Evolutionary conservation across 106 monocot genomes (phyloP).

Genomic region (Dioscorea zingiberensis): DNA sequence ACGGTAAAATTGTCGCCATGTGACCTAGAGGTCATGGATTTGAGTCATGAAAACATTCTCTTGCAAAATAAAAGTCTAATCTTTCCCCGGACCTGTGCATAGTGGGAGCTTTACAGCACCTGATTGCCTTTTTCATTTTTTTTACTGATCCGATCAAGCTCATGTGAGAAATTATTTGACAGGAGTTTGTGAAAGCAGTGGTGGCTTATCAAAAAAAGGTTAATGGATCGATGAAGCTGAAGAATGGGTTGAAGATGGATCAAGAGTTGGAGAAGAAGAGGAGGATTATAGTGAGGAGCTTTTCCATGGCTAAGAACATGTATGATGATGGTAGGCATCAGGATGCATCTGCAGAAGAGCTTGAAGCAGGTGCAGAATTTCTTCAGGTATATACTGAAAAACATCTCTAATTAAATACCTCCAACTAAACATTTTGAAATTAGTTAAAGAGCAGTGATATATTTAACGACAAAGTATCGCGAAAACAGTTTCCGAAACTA

Average conservation of each 20-base stretch:
- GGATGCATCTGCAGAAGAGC: conserved; percentile 18
- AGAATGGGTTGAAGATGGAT: conserved; percentile 13
- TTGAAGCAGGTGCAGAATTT: conserved; percentile 68
- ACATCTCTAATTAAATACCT: too few relatives aligned
- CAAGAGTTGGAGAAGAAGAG: conserved; percentile 74
- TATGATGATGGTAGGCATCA: conserved; percentile 30
- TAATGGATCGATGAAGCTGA: conserved; percentile 13
- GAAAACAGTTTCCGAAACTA: too few relatives aligned
- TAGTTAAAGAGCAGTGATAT: too few relatives aligned
- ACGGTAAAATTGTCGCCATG: too few relatives aligned
- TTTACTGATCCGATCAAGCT: neutral
- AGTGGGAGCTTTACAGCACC: too few relatives aligned
- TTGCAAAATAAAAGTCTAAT: too few relatives aligned
- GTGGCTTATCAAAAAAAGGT: conserved; percentile 75
- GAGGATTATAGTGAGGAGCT: conserved; percentile 58
- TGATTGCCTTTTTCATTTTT: too few relatives aligned
- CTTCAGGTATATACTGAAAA: conserved; percentile 36
- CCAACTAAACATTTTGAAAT: too few relatives aligned
- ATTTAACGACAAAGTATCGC: too few relatives aligned
- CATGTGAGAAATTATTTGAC: neutral
- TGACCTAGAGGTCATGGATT: too few relatives aligned
- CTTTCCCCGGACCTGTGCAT: too few relatives aligned
- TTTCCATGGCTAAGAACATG: conserved; percentile 60
- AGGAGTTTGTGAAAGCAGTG: conserved; percentile 91
- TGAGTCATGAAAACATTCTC: too few relatives aligned